Evolutionary conservation across 257 asterid species (phyloP).

Genomic region (Eucommia ulmoides): DNA sequence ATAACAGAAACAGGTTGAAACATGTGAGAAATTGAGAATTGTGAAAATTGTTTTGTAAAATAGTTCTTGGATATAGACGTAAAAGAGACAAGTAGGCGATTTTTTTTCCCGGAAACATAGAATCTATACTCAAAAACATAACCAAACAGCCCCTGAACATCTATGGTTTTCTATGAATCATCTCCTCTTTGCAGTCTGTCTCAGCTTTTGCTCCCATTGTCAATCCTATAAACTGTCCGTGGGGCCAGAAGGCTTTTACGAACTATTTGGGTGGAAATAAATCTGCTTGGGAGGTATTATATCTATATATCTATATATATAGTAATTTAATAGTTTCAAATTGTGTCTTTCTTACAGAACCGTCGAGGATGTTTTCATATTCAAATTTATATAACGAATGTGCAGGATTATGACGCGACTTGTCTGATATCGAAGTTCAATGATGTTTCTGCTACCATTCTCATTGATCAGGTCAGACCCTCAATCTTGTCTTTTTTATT

Average conservation of each 20-base stretch:
- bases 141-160: no score
- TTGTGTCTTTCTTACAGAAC: not conserved
- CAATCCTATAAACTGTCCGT: slow-evolving; percentile 78
- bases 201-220: slow-evolving; percentile 85
- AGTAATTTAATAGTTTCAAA: no score
- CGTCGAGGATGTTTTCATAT: not conserved
- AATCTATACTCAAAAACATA: no score
- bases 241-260: slow-evolving; percentile 97
- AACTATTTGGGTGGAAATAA: slow-evolving; percentile 77
- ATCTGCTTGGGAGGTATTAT: slow-evolving; percentile 87
- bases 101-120: no score
- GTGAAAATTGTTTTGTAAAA: no score
- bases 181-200: slow-evolving; percentile 47
- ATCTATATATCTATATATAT: no score
- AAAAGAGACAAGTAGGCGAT: no score
- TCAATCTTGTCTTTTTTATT: not conserved
- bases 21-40: no score
- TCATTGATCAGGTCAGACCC: slow-evolving; percentile 78
- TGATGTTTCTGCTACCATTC: slow-evolving; percentile 60
- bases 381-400: slow-evolving; percentile 1
- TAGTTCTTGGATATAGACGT: no score
- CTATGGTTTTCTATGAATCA: not conserved
- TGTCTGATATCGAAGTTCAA: slow-evolving; percentile 50
- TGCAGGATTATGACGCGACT: slow-evolving; percentile 94
- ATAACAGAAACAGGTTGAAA: no score